A percentile compares a stretch with the other conserved stretches of the same genome.
Evolutionary conservation across 306 rosid genomes (phyloP).

Genomic region (Ziziphus jujuba): DNA sequence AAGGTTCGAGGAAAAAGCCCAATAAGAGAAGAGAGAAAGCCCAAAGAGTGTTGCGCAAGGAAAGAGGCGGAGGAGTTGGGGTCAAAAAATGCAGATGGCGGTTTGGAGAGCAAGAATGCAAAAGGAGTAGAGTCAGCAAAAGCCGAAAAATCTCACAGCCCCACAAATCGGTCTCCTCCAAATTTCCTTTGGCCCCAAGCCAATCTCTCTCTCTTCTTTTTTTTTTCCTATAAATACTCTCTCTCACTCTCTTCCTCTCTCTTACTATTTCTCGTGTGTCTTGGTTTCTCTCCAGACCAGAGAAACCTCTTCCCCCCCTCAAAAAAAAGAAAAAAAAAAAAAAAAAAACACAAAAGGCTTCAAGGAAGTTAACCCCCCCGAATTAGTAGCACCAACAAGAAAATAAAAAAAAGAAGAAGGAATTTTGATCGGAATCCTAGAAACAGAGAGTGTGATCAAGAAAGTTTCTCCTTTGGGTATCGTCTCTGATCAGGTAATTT

Average conservation of each 20-base stretch:
- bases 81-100: too few relatives aligned
- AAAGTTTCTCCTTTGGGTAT: not conserved
- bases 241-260: not conserved
- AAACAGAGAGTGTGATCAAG: not conserved
- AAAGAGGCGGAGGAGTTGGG: too few relatives aligned
- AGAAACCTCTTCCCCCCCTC: not conserved
- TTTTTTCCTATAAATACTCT: not conserved
- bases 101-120: too few relatives aligned
- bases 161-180: conserved; percentile 4
- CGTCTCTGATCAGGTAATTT: conserved; percentile 16
- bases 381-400: too few relatives aligned
- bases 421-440: not conserved
- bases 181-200: conserved; percentile 5
- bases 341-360: accelerated
- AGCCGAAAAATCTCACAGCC: conserved; percentile 2
- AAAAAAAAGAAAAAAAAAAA: not conserved
- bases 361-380: not conserved
- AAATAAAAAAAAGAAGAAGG: too few relatives aligned
- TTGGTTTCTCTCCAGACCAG: not conserved
- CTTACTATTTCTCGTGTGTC: not conserved
- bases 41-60: too few relatives aligned
- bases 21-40: too few relatives aligned
- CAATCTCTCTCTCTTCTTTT: not conserved
- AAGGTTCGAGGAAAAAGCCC: too few relatives aligned
- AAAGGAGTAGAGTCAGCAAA: too few relatives aligned